Evolutionary conservation across 192 early-diverging fungal genomes (phyloP), one percentile per base, ranked within the genome.

Genomic region (Anaeromyces robustus): DNA sequence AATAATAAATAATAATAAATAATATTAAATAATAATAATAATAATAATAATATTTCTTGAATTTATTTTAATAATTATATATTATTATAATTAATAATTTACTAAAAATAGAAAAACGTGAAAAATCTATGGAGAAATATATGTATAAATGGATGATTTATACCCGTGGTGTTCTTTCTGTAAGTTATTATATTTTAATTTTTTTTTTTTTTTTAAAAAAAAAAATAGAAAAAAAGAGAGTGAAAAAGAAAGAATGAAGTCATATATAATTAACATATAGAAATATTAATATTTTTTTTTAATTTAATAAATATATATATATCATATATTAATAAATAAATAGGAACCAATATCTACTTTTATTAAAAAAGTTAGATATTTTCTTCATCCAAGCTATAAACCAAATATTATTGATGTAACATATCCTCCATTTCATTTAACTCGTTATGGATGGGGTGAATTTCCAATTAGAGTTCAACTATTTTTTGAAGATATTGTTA

Each of bases 381-480:
- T 93, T 86, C 86, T 98, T 17, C 96, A 98, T 82, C 94, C 94
- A 80, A 94, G 93, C 80, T 98, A 96, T 82, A 89, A 89, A 41
- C 96, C 96, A 0, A 92, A 97, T 84, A 90, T 96, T n/a, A 90
- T 96, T 12, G 96, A 96, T 59, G 88, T 97, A 16, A 83, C 84
- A 0, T 88, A 90, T 41, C 89, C 95, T 0, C 94, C 92, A 2
- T 95, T 97, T 83, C 92, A 93, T 80, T 82, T 98, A 79, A 94
- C 92, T 22, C 89, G 95, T n/a, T 92, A 90, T 82, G 96, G 96
- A 0, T 98, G 96, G 95, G 96, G 96, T 34, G 96, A 98, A 85
- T 96, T 95, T 78, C 95, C 95, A 28, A 87, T 97, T 77, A 90
- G 94, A 30, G 84, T 96, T 22, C 92, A 94, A 79, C 77, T 98